A percentile compares a stretch with the other conserved stretches of the same genome.
Conservation (phyloP, 352 stramenopile genomes). For the Pythium insidiosum region DNA sequence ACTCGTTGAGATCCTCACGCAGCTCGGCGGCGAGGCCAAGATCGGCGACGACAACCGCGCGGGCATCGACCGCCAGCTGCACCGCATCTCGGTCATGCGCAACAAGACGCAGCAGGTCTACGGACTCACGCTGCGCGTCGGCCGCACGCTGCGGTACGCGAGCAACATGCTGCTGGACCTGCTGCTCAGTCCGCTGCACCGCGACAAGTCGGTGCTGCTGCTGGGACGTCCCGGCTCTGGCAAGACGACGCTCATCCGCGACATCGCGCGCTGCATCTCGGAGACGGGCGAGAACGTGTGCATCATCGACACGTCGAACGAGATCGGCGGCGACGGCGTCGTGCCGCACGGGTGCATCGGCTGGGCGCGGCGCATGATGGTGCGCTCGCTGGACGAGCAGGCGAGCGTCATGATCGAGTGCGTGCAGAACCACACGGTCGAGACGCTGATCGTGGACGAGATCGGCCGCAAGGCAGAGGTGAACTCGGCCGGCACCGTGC, state of each 20-base stretch:
- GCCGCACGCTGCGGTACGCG: slow-evolving; percentile 47
- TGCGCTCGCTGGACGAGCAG: slow-evolving; percentile 58
- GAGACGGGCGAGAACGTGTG: slow-evolving; percentile 72
- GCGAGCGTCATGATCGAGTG: slow-evolving; percentile 82
- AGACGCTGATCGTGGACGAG: slow-evolving; percentile 87
- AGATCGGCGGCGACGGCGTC: slow-evolving; percentile 80
- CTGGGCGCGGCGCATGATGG: slow-evolving; percentile 73
- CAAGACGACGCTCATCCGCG: slow-evolving; percentile 84
- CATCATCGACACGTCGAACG: slow-evolving; percentile 66
- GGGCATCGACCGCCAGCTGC: slow-evolving; percentile 59
- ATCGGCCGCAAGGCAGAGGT: slow-evolving; percentile 79
- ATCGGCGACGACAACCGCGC: slow-evolving; percentile 79
- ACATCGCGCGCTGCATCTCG: slow-evolving; percentile 71
- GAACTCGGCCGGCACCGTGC: slow-evolving; percentile 48
- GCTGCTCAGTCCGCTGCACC: slow-evolving; percentile 33
- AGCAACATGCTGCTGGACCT: slow-evolving; percentile 62
- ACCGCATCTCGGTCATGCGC: slow-evolving; percentile 74
- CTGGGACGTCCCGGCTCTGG: slow-evolving; percentile 56
- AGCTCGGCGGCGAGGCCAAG: slow-evolving; percentile 26
- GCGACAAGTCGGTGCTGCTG: slow-evolving; percentile 49
- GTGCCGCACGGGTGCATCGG: slow-evolving; percentile 72
- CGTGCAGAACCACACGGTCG: slow-evolving; percentile 87
- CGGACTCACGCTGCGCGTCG: slow-evolving; percentile 68
- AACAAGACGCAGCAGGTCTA: slow-evolving; percentile 47
- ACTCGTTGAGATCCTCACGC: slow-evolving; percentile 38